Percentiles rank a stretch among this genome's conserved stretches.
Conservation (phyloP, 208 protist genomes). For the Jaenimonas drosophilae region DNA sequence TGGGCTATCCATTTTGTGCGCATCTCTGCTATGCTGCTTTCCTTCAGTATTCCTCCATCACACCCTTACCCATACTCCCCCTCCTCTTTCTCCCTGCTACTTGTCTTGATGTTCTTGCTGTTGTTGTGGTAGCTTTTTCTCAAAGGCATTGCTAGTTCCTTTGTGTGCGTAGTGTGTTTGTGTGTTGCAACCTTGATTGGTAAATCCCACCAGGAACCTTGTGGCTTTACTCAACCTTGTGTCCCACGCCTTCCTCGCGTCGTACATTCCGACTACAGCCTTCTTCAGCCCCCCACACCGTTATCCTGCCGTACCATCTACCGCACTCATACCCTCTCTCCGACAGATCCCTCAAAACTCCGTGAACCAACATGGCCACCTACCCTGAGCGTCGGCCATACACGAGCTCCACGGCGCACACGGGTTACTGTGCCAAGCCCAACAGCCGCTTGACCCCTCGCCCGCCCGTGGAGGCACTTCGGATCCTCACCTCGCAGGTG, state of each 20-base stretch:
- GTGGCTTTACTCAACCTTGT: too few relatives aligned
- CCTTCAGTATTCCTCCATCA: too few relatives aligned
- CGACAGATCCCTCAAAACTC: too few relatives aligned
- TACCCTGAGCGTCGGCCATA: constrained; percentile 70
- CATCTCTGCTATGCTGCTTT: too few relatives aligned
- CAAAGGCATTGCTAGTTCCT: too few relatives aligned
- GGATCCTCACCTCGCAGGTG: constrained; percentile 36
- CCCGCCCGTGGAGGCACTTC: constrained; percentile 41
- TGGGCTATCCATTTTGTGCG: too few relatives aligned
- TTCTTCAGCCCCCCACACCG: too few relatives aligned
- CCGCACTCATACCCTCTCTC: too few relatives aligned
- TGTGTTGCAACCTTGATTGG: not conserved
- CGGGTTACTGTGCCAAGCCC: constrained; percentile 54
- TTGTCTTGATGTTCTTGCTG: not conserved
- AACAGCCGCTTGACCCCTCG: constrained; percentile 10
- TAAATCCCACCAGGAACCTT: too few relatives aligned
- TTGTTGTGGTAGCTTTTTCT: constrained; percentile 1
- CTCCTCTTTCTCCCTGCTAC: constrained; percentile 8
- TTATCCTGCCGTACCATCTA: too few relatives aligned
- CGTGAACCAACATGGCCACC: constrained; percentile 6
- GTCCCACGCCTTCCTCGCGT: too few relatives aligned
- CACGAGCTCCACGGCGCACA: constrained; percentile 38
- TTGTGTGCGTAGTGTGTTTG: constrained; percentile 3
- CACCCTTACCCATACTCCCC: not conserved
- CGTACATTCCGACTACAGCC: too few relatives aligned